Base-by-base conservation (phyloP, 257 asterid genomes). In the Handroanthus guayacan region DNA sequence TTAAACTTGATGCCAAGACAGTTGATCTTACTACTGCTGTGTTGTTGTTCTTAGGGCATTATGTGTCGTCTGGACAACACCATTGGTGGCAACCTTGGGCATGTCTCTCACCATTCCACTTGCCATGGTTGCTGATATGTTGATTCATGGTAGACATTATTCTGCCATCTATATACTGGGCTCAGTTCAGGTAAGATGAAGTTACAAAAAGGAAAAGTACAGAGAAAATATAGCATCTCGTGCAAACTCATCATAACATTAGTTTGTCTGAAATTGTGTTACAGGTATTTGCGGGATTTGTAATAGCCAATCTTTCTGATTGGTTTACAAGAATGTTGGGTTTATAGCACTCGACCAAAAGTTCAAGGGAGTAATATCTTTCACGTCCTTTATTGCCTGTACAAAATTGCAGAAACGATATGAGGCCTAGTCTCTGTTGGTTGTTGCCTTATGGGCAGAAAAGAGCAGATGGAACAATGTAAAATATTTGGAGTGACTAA, bases 41-140 rank as follows among this genome's bases (percentile, higher is more conserved):
- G 70, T 77, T 72, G 70, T 77, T 72, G 3, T 64, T 65, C 25
- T 55, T 65, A 95, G 99, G 97, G 99, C 99, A 58, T 85, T 95
- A 41, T 91, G 98, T 80, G 99, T 95, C 20, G 98, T 95, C 61
- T 95, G 99, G 99, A 95, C 99, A 56, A 95, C 98, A 41, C 99
- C 99, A 5, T 80, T 95, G 14, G 99, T 95, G 66, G 99, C 99
- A 75, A 95, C 99, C 18, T 79, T 95, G 76, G 99, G 98, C 83
- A 87, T 95, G 97, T 95, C 99, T 52, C 97, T 95, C 64, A 95
- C 98, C 76, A 95, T 95, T 74, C 99, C 99, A n/a, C 89, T 95
- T 9, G 98, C 99, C 52, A 95, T 95, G 99, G 84, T 90, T 70
- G 99, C 99, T 37, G 99, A 95, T 80, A 95, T 95, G 96, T 61